Conservation (phyloP, 1,284 basidiomycete genomes). For the Laetiporus sulphureus region DNA sequence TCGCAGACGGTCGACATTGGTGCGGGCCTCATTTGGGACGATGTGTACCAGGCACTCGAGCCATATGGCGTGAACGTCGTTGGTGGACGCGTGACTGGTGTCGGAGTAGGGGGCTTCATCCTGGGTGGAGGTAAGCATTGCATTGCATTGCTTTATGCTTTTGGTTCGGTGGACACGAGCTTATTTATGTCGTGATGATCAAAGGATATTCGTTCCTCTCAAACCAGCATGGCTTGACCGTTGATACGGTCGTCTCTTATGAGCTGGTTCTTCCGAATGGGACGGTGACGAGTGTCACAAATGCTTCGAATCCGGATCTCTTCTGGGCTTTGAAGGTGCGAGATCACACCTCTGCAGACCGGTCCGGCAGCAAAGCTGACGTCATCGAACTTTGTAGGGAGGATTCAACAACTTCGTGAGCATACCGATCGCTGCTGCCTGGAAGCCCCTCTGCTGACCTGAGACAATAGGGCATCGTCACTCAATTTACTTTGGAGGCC, state of each 20-base stretch:
- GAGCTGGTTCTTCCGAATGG: constrained; percentile 38
- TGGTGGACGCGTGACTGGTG: constrained; percentile 36
- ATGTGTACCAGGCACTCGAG: constrained; percentile 37
- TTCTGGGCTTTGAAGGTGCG: constrained; percentile 37
- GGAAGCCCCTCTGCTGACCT: too few relatives aligned
- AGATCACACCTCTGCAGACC: background rate
- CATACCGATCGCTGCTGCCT: too few relatives aligned
- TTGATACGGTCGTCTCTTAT: constrained; percentile 34
- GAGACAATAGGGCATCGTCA: constrained; percentile 63
- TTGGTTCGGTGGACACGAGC: background rate
- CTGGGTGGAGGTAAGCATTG: constrained; percentile 36
- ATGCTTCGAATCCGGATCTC: constrained; percentile 24
- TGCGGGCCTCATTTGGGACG: constrained; percentile 41
- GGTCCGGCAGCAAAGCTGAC: too few relatives aligned
- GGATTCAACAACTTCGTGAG: constrained; percentile 56
- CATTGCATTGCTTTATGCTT: background rate
- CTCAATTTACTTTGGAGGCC: constrained; percentile 46
- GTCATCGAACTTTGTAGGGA: too few relatives aligned
- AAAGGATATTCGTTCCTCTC: constrained; percentile 37
- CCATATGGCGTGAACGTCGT: constrained; percentile 35
- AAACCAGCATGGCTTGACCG: constrained; percentile 35
- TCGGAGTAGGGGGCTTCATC: constrained; percentile 39
- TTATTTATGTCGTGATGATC: background rate
- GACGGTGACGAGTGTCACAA: constrained; percentile 22
- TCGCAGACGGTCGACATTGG: constrained; percentile 34